Percentiles rank a stretch among this genome's conserved stretches.
Evolutionary conservation across 768 basidiomycete genomes (phyloP).

Genomic region (Amanita pseudoporphyria): DNA sequence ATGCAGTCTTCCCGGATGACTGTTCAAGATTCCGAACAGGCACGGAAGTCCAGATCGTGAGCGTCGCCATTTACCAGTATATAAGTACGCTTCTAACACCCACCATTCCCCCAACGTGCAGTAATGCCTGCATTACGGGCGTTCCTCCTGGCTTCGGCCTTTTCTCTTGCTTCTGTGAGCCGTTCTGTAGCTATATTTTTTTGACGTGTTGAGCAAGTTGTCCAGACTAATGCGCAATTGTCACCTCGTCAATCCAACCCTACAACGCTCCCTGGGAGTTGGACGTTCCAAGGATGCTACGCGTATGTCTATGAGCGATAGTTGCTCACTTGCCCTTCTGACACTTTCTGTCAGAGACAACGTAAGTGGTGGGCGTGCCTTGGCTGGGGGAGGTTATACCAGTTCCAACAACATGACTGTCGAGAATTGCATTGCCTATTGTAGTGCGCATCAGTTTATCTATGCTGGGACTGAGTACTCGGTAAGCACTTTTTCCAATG

Average conservation of each 20-base stretch:
- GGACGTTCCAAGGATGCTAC: conserved; percentile 54
- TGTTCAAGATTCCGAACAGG: background rate
- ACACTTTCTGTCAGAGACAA: conserved; percentile 35
- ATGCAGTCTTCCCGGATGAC: background rate
- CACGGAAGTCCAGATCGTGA: conserved; percentile 18
- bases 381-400: conserved; percentile 36
- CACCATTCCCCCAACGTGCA: conserved; percentile 9
- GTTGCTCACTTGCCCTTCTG: conserved; percentile 2
- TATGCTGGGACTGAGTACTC: conserved; percentile 64
- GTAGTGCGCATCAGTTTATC: conserved; percentile 36
- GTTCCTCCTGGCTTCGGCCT: conserved; percentile 23
- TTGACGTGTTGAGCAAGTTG: conserved; percentile 1
- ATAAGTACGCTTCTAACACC: conserved; percentile 11
- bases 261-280: conserved; percentile 37
- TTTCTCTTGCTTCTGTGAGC: conserved; percentile 31
- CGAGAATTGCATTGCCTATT: conserved; percentile 38
- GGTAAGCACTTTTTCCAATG: conserved; percentile 11
- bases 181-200: conserved; percentile 1
- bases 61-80: conserved; percentile 12
- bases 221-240: conserved; percentile 21
- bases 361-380: conserved; percentile 40
- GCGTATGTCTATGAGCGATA: conserved; percentile 29
- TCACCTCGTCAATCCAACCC: conserved; percentile 32
- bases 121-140: conserved; percentile 25
- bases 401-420: conserved; percentile 52